Evolutionary conservation across 2,329 filamentous ascomycete genomes (phyloP), one percentile per base, ranked within the genome.

Genomic region (Claviceps africana): DNA sequence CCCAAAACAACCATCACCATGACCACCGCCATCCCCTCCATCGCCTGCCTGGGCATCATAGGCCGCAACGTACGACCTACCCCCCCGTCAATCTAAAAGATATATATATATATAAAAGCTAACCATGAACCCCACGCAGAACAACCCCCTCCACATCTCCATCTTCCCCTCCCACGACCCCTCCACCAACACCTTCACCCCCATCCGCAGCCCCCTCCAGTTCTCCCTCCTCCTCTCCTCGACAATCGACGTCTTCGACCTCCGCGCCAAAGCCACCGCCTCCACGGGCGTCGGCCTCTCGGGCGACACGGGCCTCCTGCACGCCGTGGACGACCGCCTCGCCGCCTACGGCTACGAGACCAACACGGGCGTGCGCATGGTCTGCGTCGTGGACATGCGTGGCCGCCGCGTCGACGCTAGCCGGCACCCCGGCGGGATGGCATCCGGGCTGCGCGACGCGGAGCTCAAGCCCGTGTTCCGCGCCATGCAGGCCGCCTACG

Each of bases 321-420:
- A 97, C 70, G 89, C 90, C 54, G 77, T 97, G 54, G 93, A 97
- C 71, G 91, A 98, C 71, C 81, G 90, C 28, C 77, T 97, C 47
- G 89, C 90, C 37, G 86, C 89, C 59, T 98, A 97, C 72, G 93
- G 93, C 61, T 96, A 88, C 81, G 80, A 97, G 68, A 96, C 93
- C 53, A 97, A 95, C 69, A 97, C 93, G 28, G 89, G 89, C 42
- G 82, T 95, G 57, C 90, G 91, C 65, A 83, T 98, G 63, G 82
- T 97, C 35, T 84, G 89, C 56, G 81, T 96, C 3, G 85, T 97
- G 31, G 91, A 98, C 70, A 88, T 95, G 79, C 82, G 89, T 59
- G 90, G 89, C 1, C 74, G 85, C 22, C 71, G 77, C 48, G 69
- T 74, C 51, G 70, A 67, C 49, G 63, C 60, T 10, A 50, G 51